phyloP scores from a whole-genome alignment of 306 rosid species.

The Myrica gale region DNA sequence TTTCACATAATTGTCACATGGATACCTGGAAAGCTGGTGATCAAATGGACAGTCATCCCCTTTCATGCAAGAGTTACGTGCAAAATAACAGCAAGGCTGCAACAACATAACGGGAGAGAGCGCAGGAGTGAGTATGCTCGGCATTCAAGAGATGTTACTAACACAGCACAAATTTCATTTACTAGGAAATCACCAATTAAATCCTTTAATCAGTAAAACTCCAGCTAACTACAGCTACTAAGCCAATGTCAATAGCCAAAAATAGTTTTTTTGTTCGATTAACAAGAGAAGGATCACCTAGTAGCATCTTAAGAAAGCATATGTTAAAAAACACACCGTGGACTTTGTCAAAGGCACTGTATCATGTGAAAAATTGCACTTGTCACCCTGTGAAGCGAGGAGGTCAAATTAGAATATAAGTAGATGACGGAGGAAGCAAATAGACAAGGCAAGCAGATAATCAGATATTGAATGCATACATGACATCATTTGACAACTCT shows the following conservation, averaged over 20 bases:
- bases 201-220: not conserved
- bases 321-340: conserved; percentile 40
- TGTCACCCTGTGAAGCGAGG: conserved; percentile 64
- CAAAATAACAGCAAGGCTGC: conserved; percentile 78
- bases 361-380: conserved; percentile 86
- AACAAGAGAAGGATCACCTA: not conserved
- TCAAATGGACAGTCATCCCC: conserved; percentile 91
- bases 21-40: conserved; percentile 79
- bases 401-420: not conserved
- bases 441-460: not conserved
- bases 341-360: conserved; percentile 68
- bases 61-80: conserved; percentile 78
- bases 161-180: not conserved
- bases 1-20: conserved; percentile 56
- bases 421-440: conserved; percentile 21
- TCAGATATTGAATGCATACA: not conserved
- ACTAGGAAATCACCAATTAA: not conserved
- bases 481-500: not conserved
- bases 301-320: conserved; percentile 2
- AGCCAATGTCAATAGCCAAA: not conserved
- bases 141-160: conserved; percentile 4
- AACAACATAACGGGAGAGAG: conserved; percentile 33
- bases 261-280: not conserved
- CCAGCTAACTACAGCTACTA: not conserved
- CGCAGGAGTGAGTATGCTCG: not conserved